Conservation (phyloP, 495 filamentous ascomycete genomes). For the Daldinia vernicosa region DNA sequence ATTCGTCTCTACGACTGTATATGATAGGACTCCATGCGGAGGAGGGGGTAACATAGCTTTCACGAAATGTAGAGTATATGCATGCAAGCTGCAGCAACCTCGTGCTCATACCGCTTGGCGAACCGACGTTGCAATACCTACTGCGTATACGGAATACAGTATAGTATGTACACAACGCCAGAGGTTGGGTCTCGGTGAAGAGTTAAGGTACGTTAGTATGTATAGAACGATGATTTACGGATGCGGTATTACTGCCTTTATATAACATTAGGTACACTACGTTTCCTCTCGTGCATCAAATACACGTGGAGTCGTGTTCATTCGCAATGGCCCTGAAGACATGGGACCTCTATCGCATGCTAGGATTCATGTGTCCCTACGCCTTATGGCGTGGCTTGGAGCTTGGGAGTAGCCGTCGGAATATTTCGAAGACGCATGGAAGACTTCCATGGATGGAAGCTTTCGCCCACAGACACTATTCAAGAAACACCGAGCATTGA, state of each 20-base stretch:
- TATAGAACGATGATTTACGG: background rate
- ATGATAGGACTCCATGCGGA: background rate
- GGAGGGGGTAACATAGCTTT: constrained; percentile 5
- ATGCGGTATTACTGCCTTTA: constrained; percentile 7
- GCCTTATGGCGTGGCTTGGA: background rate
- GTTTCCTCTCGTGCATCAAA: constrained; percentile 17
- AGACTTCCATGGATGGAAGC: constrained; percentile 35
- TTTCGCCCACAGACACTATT: constrained; percentile 14
- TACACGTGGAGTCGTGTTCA: constrained; percentile 29
- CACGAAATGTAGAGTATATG: constrained; percentile 24
- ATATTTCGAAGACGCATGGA: constrained; percentile 42
- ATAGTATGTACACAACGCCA: constrained; percentile 12
- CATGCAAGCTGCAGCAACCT: constrained; percentile 41
- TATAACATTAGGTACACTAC: constrained; percentile 8
- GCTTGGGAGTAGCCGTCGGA: constrained; percentile 15
- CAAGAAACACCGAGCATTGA: constrained; percentile 12
- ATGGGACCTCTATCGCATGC: constrained; percentile 6
- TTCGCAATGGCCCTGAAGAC: constrained; percentile 9
- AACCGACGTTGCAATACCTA: constrained; percentile 16
- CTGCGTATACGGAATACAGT: constrained; percentile 4
- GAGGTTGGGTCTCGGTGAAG: background rate
- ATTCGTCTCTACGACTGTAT: background rate
- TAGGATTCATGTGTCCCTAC: background rate
- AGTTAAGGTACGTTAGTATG: background rate
- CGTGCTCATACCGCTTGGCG: constrained; percentile 40